Conservation (phyloP, 257 asterid genomes). For the Ajuga chamaepitys region DNA sequence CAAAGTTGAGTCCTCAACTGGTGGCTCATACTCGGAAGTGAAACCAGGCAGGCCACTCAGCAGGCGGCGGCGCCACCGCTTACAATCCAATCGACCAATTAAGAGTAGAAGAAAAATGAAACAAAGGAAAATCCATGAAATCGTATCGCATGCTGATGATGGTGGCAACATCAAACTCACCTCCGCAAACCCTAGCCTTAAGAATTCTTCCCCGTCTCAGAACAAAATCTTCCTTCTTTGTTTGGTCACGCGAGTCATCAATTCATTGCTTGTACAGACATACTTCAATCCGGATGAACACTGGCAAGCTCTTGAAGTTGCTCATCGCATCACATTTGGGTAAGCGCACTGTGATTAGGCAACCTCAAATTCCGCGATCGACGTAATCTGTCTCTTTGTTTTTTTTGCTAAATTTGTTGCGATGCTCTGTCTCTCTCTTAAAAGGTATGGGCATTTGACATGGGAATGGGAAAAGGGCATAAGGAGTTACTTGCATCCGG, state of each 20-base stretch:
- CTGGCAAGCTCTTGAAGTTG: conserved; percentile 82
- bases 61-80: no score
- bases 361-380: neutral
- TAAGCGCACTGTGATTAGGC: conserved; percentile 13
- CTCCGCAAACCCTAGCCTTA: conserved; percentile 7
- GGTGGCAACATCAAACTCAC: conserved; percentile 10
- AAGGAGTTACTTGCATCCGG: conserved; percentile 88
- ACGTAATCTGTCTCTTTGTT: neutral
- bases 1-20: no score
- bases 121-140: conserved; percentile 31
- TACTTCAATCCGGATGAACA: conserved; percentile 98
- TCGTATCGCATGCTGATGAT: conserved; percentile 5
- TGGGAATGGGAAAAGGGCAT: conserved; percentile 80
- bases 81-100: neutral
- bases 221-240: conserved; percentile 40
- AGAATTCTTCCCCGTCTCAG: conserved; percentile 10
- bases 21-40: no score
- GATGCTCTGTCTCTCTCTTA: no score
- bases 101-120: conserved; percentile 7
- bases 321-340: conserved; percentile 75
- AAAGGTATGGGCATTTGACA: conserved; percentile 69
- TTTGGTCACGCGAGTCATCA: conserved; percentile 28
- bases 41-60: no score
- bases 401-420: neutral
- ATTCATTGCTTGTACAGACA: conserved; percentile 72